phyloP scores from a whole-genome alignment of 768 basidiomycete species.

The Paxillus involutus region DNA sequence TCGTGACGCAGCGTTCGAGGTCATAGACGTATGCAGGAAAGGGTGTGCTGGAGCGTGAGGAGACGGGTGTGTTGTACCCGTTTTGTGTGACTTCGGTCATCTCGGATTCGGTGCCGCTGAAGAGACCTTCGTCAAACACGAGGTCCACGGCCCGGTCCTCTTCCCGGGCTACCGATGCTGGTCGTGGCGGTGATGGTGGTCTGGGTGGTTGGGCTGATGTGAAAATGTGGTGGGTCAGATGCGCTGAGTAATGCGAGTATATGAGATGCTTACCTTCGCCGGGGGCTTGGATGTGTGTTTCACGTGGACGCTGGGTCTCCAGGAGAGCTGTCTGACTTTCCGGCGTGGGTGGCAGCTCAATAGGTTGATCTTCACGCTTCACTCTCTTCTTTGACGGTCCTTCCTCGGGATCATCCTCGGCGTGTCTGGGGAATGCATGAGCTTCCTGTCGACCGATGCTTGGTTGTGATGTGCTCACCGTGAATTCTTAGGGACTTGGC shows the following conservation, averaged over 20 bases:
- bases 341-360: not conserved
- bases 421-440: not conserved
- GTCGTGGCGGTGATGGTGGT: not conserved
- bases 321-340: not conserved
- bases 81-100: slow-evolving; percentile 18
- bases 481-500: slow-evolving; percentile 7
- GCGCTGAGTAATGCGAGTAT: not conserved
- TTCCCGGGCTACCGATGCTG: not conserved
- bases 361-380: not conserved
- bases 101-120: slow-evolving; percentile 23
- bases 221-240: not conserved
- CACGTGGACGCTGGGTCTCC: not conserved
- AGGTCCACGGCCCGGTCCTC: not conserved
- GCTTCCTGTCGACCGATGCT: not conserved
- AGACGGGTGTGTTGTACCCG: slow-evolving; percentile 21
- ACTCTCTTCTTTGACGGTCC: slow-evolving; percentile 17
- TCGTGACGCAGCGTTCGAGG: slow-evolving; percentile 21
- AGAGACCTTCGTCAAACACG: slow-evolving; percentile 9
- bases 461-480: slow-evolving; percentile 7
- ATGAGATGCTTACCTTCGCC: slow-evolving; percentile 1
- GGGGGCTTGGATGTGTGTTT: not conserved
- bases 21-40: slow-evolving; percentile 11
- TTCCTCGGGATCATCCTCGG: slow-evolving; percentile 6
- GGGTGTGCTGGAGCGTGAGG: slow-evolving; percentile 23
- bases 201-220: slow-evolving; percentile 2